phyloP scores from a whole-genome alignment of 495 filamentous ascomycete species.

The Astrothelium subdiscretum region DNA sequence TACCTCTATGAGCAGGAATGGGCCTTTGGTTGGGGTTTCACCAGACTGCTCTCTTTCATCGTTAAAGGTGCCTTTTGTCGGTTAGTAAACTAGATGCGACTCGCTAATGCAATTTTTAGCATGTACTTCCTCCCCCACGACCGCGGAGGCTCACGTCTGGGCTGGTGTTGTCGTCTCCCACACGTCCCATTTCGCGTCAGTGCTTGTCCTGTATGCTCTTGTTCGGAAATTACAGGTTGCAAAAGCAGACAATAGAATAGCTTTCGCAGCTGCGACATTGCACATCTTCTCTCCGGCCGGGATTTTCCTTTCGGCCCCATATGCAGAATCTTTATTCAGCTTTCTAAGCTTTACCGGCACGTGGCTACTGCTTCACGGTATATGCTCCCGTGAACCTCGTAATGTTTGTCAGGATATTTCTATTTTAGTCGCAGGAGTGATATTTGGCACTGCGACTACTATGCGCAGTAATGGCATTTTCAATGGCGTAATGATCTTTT shows the following conservation, averaged over 20 bases:
- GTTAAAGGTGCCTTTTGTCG: constrained; percentile 4
- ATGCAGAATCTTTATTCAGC: constrained; percentile 69
- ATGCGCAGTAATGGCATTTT: constrained; percentile 82
- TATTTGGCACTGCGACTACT: constrained; percentile 63
- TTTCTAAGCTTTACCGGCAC: constrained; percentile 60
- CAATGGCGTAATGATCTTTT: constrained; percentile 62
- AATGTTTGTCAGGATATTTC: constrained; percentile 30
- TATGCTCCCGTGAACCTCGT: neutral
- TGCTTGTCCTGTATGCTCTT: constrained; percentile 57
- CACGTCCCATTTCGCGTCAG: constrained; percentile 61
- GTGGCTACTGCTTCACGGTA: neutral
- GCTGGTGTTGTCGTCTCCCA: constrained; percentile 56
- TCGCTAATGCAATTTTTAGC: neutral
- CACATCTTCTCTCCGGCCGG: constrained; percentile 82
- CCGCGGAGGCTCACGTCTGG: constrained; percentile 23
- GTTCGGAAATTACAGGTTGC: constrained; percentile 33
- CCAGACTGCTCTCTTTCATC: constrained; percentile 28
- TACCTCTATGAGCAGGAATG: constrained; percentile 91
- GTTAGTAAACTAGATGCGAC: neutral
- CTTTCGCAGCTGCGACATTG: constrained; percentile 56
- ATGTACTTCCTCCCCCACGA: neutral
- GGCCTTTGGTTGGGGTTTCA: constrained; percentile 73
- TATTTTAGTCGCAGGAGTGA: constrained; percentile 46
- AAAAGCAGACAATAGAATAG: constrained; percentile 31
- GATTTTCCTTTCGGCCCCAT: constrained; percentile 80